Conservation (phyloP, 208 protist genomes). For the Leptomonas seymouri region DNA sequence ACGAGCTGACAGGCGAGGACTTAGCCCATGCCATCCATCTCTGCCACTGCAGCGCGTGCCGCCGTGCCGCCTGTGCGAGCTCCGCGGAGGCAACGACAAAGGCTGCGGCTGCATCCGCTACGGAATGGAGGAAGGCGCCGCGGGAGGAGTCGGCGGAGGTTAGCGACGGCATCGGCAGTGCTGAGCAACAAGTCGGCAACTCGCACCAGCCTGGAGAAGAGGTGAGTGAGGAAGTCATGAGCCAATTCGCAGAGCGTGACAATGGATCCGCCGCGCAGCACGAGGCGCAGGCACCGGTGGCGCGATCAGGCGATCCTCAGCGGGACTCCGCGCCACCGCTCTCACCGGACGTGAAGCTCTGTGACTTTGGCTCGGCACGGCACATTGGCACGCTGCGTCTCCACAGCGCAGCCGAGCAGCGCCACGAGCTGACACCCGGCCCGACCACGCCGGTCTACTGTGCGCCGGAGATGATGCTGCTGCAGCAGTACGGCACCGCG, state of each 20-base stretch:
- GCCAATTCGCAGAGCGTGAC: neutral
- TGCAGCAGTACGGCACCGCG: constrained; percentile 58
- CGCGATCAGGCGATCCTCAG: neutral
- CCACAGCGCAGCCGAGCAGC: constrained; percentile 96
- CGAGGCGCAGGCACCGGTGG: neutral
- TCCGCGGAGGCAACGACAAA: neutral
- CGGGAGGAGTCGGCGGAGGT: neutral
- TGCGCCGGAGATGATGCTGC: constrained; percentile 88
- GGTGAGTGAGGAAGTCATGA: neutral
- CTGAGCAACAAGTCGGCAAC: neutral
- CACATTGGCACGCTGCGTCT: constrained; percentile 88
- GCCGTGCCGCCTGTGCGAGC: neutral
- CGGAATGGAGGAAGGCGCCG: neutral
- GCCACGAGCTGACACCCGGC: constrained; percentile 33
- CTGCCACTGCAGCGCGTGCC: constrained; percentile 26
- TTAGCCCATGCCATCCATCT: constrained; percentile 18
- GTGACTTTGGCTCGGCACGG: constrained; percentile 83
- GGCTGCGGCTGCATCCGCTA: neutral
- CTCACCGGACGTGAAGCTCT: constrained; percentile 64
- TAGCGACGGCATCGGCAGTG: neutral
- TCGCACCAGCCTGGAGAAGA: neutral
- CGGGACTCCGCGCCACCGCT: constrained; percentile 9
- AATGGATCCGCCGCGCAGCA: neutral
- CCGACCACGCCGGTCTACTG: constrained; percentile 96
- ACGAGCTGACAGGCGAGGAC: constrained; percentile 28